phyloP scores from a whole-genome alignment of 2,329 filamentous ascomycete species.

The Fonsecaea erecta region DNA sequence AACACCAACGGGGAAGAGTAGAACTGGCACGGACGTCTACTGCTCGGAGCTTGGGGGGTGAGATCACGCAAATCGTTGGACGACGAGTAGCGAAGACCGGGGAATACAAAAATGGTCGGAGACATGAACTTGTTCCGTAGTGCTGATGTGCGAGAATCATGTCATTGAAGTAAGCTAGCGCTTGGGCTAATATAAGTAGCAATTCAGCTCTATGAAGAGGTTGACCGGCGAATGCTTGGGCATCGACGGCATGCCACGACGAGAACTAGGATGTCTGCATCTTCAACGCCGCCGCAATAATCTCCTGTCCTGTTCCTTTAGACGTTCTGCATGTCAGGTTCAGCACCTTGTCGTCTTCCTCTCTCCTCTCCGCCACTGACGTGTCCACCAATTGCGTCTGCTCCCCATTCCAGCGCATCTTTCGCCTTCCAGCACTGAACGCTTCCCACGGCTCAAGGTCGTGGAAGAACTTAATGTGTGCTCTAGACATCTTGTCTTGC shows the following conservation, averaged over 20 bases:
- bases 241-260: not conserved
- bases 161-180: no score
- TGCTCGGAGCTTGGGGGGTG: no score
- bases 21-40: no score
- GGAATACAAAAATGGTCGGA: no score
- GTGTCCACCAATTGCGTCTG: not conserved
- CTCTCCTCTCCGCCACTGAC: not conserved
- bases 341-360: not conserved
- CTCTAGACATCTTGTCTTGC: constrained; percentile 4
- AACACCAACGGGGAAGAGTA: no score
- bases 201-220: no score
- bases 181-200: no score
- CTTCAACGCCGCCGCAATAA: not conserved
- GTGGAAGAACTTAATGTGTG: not conserved
- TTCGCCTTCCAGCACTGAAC: not conserved
- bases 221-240: no score
- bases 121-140: no score
- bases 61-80: no score
- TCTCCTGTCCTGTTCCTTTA: not conserved
- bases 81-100: no score
- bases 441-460: constrained; percentile 4
- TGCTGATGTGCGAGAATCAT: no score
- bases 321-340: not conserved
- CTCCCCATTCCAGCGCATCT: constrained; percentile 5
- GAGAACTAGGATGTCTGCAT: not conserved